These are phyloP conservation scores for Periconia digitata DNA, from an alignment of 2,329 filamentous ascomycete genomes.

Conservation along the genomic window DNA sequence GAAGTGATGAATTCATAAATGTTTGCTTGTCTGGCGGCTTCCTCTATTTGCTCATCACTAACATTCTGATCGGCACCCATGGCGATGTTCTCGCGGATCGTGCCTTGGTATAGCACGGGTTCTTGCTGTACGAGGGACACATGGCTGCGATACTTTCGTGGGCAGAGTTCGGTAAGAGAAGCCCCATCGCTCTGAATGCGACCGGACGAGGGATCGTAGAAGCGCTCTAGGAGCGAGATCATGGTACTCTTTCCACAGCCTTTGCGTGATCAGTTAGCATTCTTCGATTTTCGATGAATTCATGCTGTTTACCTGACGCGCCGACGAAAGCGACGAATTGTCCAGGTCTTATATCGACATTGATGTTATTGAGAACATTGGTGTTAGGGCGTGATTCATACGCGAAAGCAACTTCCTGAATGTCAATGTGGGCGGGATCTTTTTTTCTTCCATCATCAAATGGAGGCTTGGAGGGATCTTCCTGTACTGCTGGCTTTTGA, in stretches of 20 bases:
- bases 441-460: constrained; percentile 36
- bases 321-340: constrained; percentile 89
- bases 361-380: constrained; percentile 77
- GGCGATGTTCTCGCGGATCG: constrained; percentile 85
- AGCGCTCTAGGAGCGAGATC: constrained; percentile 86
- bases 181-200: constrained; percentile 77
- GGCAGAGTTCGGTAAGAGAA: constrained; percentile 72
- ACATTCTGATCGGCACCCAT: constrained; percentile 66
- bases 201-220: constrained; percentile 85
- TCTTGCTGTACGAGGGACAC: constrained; percentile 92
- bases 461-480: constrained; percentile 35
- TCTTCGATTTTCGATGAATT: no score
- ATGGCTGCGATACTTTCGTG: constrained; percentile 80
- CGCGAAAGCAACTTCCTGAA: constrained; percentile 71
- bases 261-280: neutral
- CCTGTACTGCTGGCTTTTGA: constrained; percentile 40
- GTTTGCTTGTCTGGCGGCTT: constrained; percentile 70
- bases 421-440: constrained; percentile 33
- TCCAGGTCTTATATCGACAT: constrained; percentile 68
- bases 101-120: constrained; percentile 91
- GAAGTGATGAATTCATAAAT: constrained; percentile 38
- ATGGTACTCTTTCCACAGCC: constrained; percentile 92
- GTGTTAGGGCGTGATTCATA: constrained; percentile 81
- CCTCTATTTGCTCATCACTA: constrained; percentile 70
- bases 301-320: constrained; percentile 68